Evolutionary conservation across 2,329 filamentous ascomycete species (phyloP), one percentile per base, ranked within the genome.

Genomic region (Nakataea oryzae): DNA sequence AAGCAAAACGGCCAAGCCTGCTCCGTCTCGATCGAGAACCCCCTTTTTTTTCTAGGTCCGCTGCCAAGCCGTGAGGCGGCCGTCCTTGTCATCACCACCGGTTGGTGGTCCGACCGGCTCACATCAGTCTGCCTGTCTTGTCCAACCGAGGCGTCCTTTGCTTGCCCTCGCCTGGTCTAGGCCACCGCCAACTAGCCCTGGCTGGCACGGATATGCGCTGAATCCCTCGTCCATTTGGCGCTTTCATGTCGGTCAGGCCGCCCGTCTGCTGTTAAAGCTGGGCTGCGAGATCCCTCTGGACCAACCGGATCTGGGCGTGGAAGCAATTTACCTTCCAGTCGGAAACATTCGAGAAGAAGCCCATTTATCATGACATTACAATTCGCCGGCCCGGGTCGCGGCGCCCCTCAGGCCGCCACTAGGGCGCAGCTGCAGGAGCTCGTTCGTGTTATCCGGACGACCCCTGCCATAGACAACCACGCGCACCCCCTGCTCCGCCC

Each of bases 401-500:
- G 21, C 41, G 21, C 41, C 41, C 41, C 41, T n/a, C 41, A 50
- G 17, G 21, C 50, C 47, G 57, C 26, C 30, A 64, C 59, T 11
- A 65, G 63, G 12, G 59, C 68, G 6, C 69, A 74, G 63, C 62
- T 74, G 3, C 67, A 68, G 55, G 67, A 71, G 62, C 68, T 77
- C 9, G 69, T 68, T 34, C 69, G 69, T 24, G 77, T 76, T 61
- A 82, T 86, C 62, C 72, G 76, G 30, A 75, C 70, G 26, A 84
- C 80, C 27, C 87, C 88, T 3, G 84, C 90, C 67, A 86, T 91
- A 71, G 88, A 91, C 74, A 85, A 89, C 67, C 88, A 91, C 69
- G 86, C 86, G 3, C 88, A 90, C 66, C 87, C 88, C 30, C 78
- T 91, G 1, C 80, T 91, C 12, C 81, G 81, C 50, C 75, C 76